phyloP scores from a whole-genome alignment of 2,329 filamentous ascomycete genomes.

The Cladosporium sphaerospermum region DNA sequence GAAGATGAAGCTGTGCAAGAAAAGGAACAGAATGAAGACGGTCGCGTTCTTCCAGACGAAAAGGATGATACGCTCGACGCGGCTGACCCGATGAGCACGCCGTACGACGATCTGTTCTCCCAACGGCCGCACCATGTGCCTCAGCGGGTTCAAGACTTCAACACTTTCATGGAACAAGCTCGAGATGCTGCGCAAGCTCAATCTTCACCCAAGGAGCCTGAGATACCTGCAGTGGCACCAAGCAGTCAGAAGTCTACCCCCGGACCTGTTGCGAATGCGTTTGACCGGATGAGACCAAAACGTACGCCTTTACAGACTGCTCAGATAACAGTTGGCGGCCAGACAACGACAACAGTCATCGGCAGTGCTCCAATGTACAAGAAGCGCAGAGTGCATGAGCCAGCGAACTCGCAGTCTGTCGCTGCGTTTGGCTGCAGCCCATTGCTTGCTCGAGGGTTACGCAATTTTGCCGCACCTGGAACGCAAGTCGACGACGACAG shows the following conservation, averaged over 20 bases:
- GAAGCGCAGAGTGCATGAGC: constrained; percentile 38
- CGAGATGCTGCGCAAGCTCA: not conserved
- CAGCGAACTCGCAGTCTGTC: constrained; percentile 34
- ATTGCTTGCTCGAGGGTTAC: constrained; percentile 38
- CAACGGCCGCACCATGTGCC: constrained; percentile 20
- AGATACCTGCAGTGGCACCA: constrained; percentile 27
- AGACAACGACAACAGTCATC: constrained; percentile 58
- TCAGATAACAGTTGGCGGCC: constrained; percentile 68
- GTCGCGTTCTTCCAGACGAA: too few relatives aligned
- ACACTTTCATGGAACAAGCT: constrained; percentile 27
- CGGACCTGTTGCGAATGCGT: constrained; percentile 53
- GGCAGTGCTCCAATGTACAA: constrained; percentile 48
- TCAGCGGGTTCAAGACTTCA: constrained; percentile 34
- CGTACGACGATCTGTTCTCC: constrained; percentile 23
- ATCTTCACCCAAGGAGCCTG: constrained; percentile 11
- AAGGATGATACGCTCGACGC: constrained; percentile 13
- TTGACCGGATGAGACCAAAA: constrained; percentile 59
- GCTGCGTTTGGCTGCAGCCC: constrained; percentile 40
- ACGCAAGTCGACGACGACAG: constrained; percentile 32
- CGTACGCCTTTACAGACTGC: constrained; percentile 58
- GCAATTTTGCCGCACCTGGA: constrained; percentile 51
- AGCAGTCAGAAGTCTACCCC: constrained; percentile 31
- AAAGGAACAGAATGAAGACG: not conserved
- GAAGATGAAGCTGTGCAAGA: not conserved
- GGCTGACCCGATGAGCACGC: constrained; percentile 21